Conservation (phyloP, 2,329 filamentous ascomycete species). For the Dactylonectria macrodidyma region DNA sequence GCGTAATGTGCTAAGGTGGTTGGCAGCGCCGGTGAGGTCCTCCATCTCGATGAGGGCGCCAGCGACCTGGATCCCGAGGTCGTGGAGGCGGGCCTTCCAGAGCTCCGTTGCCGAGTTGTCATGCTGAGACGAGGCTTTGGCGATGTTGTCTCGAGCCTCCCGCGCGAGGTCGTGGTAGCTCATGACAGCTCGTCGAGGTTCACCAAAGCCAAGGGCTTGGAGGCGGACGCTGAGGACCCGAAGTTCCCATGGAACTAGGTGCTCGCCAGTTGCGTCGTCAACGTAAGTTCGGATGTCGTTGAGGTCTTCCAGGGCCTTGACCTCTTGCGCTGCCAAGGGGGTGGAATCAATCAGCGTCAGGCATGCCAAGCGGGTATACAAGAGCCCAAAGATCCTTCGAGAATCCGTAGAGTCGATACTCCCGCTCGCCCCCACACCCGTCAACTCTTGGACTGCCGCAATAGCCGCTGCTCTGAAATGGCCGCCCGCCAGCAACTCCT, state of each 20-base stretch:
- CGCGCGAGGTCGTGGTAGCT: constrained; percentile 90
- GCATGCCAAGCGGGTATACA: constrained; percentile 87
- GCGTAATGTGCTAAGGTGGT: constrained; percentile 77
- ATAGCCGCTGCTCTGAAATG: constrained; percentile 87
- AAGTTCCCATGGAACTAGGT: constrained; percentile 89
- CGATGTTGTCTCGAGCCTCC: constrained; percentile 78
- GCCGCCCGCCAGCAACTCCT: constrained; percentile 77
- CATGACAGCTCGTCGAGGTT: constrained; percentile 87
- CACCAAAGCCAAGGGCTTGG: constrained; percentile 88
- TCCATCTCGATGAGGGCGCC: constrained; percentile 87
- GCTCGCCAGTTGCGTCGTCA: constrained; percentile 67
- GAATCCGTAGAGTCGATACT: constrained; percentile 69
- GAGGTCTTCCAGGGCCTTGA: constrained; percentile 74
- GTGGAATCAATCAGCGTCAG: constrained; percentile 84
- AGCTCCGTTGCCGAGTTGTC: constrained; percentile 70
- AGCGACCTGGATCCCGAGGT: constrained; percentile 79
- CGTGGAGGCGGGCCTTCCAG: constrained; percentile 81
- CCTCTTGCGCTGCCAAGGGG: constrained; percentile 77
- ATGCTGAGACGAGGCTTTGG: constrained; percentile 59
- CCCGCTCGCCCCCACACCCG: constrained; percentile 60
- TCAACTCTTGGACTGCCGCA: constrained; percentile 74
- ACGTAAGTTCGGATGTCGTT: constrained; percentile 70
- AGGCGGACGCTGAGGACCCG: constrained; percentile 87
- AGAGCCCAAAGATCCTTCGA: constrained; percentile 78
- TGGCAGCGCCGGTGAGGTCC: constrained; percentile 83